Evolutionary conservation across 1,284 basidiomycete genomes (phyloP).

Genomic region (Vanrija humicola): DNA sequence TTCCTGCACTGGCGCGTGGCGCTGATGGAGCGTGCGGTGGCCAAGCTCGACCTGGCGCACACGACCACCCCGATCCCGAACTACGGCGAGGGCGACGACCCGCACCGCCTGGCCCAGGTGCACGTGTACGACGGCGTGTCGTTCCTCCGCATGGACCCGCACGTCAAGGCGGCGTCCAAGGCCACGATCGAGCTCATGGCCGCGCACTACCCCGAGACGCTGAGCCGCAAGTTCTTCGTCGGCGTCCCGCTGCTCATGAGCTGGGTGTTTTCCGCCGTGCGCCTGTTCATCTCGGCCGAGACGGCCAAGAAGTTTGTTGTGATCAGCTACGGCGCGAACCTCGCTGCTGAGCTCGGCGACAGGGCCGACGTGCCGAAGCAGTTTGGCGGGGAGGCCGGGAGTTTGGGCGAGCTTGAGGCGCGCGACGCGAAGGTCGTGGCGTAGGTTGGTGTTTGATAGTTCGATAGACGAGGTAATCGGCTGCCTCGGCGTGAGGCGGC

Average conservation of each 20-base stretch:
- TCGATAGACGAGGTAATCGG: not conserved
- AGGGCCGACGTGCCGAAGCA: conserved; percentile 14
- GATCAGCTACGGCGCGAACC: conserved; percentile 16
- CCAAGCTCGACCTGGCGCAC: conserved; percentile 17
- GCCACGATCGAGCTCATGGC: conserved; percentile 24
- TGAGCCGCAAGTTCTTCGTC: conserved; percentile 28
- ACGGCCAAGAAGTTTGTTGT: conserved; percentile 28
- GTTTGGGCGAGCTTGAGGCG: conserved; percentile 15
- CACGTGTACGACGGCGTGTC: conserved; percentile 27
- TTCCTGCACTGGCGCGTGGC: conserved; percentile 30
- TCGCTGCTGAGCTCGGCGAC: conserved; percentile 20
- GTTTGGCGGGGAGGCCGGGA: conserved; percentile 19
- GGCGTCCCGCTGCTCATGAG: conserved; percentile 27
- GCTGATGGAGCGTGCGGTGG: conserved; percentile 22
- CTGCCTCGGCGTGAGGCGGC: too few species aligned
- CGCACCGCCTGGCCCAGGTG: conserved; percentile 25
- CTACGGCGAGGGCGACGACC: conserved; percentile 13
- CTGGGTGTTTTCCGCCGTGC: conserved; percentile 26
- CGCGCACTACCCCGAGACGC: conserved; percentile 28
- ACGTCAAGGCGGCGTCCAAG: conserved; percentile 25
- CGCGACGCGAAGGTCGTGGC: too few species aligned
- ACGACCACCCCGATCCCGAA: conserved; percentile 22
- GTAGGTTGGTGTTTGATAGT: not conserved
- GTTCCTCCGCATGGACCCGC: conserved; percentile 26
- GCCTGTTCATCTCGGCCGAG: conserved; percentile 22